A percentile compares a stretch with the other conserved stretches of the same genome.
phyloP scores from a whole-genome alignment of 495 filamentous ascomycete species.

The Neurospora sublineolata region DNA sequence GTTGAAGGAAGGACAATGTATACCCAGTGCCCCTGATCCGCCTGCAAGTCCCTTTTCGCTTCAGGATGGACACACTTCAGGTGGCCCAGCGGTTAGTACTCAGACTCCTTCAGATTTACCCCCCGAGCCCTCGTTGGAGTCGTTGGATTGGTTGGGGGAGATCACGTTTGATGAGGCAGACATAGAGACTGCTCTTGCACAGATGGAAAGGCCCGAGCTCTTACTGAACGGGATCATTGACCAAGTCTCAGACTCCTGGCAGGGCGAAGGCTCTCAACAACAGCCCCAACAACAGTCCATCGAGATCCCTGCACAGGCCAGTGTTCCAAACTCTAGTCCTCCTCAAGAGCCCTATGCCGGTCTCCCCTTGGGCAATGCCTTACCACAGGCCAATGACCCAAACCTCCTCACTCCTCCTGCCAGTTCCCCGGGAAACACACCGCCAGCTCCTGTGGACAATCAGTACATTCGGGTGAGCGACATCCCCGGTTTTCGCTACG shows the following conservation, averaged over 20 bases:
- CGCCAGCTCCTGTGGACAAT: not conserved
- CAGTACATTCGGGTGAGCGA: not conserved
- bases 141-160: not conserved
- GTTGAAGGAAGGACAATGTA: not conserved
- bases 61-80: slow-evolving; percentile 21
- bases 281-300: not conserved
- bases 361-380: not conserved
- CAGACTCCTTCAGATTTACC: slow-evolving; percentile 5
- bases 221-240: not conserved
- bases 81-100: slow-evolving; percentile 19
- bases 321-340: not conserved
- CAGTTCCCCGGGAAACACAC: not conserved
- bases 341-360: not conserved
- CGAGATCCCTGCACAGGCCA: not conserved
- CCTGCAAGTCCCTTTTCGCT: slow-evolving; percentile 11
- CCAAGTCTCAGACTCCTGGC: not conserved
- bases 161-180: not conserved
- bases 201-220: not conserved
- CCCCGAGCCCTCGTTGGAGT: slow-evolving; percentile 1
- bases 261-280: not conserved
- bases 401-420: not conserved
- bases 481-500: not conserved
- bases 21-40: slow-evolving; percentile 20
- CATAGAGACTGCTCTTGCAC: not conserved
- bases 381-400: not conserved